Conservation (phyloP, 2,329 filamentous ascomycete genomes). For the Boeremia lycopersici region DNA sequence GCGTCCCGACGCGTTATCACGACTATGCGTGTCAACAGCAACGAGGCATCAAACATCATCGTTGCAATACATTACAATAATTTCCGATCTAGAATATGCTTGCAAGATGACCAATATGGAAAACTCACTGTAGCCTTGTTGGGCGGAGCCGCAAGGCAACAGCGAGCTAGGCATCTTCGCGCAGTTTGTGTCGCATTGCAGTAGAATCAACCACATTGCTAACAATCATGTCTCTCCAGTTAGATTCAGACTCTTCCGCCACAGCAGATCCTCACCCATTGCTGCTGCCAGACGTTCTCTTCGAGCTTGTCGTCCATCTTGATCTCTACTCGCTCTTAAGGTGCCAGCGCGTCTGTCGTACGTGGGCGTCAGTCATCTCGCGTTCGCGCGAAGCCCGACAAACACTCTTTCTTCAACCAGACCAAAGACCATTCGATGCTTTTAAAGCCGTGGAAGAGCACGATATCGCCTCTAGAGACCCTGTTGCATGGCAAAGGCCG, state of each 20-base stretch:
- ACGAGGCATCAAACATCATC: background rate
- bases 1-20: constrained; percentile 22
- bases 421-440: background rate
- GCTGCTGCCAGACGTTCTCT: constrained; percentile 1
- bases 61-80: background rate
- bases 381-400: background rate
- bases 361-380: background rate
- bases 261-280: background rate
- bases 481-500: background rate
- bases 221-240: background rate
- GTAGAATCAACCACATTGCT: no score
- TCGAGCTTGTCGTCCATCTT: background rate
- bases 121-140: background rate
- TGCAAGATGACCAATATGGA: no score
- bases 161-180: background rate
- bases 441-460: constrained; percentile 1
- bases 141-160: background rate
- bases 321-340: constrained; percentile 2
- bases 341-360: constrained; percentile 1
- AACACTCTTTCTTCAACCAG: background rate
- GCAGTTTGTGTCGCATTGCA: background rate
- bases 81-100: no score
- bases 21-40: constrained; percentile 4
- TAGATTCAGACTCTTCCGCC: background rate
- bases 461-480: background rate